These are phyloP conservation scores for Plantago ovata DNA, from an alignment of 257 asterid genomes.

Conservation along the genomic window DNA sequence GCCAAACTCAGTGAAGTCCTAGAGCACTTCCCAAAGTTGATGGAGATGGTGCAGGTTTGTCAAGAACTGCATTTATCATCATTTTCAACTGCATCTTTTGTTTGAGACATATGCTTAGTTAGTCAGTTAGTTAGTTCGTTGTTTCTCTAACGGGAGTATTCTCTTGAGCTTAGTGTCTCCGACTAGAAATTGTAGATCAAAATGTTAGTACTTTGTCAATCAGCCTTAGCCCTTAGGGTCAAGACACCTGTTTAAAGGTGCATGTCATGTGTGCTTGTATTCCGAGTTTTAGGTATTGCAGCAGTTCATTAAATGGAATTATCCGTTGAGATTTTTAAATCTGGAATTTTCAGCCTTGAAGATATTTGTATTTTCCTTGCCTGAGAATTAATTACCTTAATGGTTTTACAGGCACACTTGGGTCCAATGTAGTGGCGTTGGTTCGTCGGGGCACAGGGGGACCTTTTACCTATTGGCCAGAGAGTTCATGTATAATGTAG, in stretches of 20 bases:
- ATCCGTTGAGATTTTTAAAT: no score
- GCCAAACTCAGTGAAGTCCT: constrained; percentile 91
- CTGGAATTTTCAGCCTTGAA: background rate
- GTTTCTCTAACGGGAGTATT: background rate
- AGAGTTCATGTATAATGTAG: no score
- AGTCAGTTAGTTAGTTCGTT: background rate
- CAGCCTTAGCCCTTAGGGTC: no score
- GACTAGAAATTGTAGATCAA: no score
- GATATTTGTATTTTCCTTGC: background rate
- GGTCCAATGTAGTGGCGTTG: constrained; percentile 31
- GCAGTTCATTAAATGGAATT: background rate
- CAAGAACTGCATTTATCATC: background rate
- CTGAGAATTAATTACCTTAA: constrained; percentile 3
- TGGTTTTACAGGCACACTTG: constrained; percentile 41
- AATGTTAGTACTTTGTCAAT: no score
- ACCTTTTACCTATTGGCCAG: no score
- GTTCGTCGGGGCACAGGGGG: background rate
- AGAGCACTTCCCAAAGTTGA: constrained; percentile 90
- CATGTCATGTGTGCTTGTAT: no score
- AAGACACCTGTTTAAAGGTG: no score
- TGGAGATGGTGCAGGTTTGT: constrained; percentile 93
- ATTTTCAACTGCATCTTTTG: no score
- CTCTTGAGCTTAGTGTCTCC: no score
- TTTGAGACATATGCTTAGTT: no score
- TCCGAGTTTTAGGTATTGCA: background rate